Base-by-base conservation (phyloP, 345 rosid species). In the Xanthoceras sorbifolium region DNA sequence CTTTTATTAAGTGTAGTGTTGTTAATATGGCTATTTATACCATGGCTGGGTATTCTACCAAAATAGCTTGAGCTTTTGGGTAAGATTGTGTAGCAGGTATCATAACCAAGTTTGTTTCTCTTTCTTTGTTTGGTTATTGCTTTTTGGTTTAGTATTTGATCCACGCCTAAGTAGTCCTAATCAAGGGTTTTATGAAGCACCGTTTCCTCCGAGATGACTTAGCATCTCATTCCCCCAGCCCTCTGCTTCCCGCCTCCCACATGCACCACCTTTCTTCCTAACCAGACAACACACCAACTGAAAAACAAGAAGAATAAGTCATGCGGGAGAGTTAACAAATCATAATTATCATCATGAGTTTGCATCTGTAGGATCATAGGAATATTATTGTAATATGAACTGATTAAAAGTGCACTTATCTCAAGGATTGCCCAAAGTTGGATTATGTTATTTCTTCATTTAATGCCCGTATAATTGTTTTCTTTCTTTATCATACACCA, bases 371-470 rank as follows among this genome's bases (percentile, higher is more conserved):
- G 55, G 55, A 57, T 69, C 59, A 4, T 11, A 71, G 62, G 63
- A 71, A 5, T 54, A 32, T 71, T 31, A 32, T 31, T 31, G 20
- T n/a, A 69, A 69, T 50, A 50, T 72, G 54, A 44, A 34, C 26
- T 38, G 52, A 3, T 25, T 36, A 25, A 59, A 36, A 34, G n/a
- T 22, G 23, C 34, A 12, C 23, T 32, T 32, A 15, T 15, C 54
- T 69, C 60, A 25, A 54, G 25, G 15, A 40, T 55, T 57, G 31
- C 34, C 55, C 23, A 60, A 61, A 67, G 29, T 60, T 40, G 67
- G 67, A 44, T 60, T 61, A 18, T 73, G 68, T 61, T 61, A 17
- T 38, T 38, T 25, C 55, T 61, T 73, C 61, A 63, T 42, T 40
- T 23, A 23, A 34, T 38, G 44, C 9, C 55, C 76, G 15, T 48